Percentiles rank a stretch among this genome's conserved stretches.
These are phyloP conservation scores for Schwanniomyces pseudopolymorphus DNA, from an alignment of 805 yeast genomes.

Conservation along the genomic window DNA sequence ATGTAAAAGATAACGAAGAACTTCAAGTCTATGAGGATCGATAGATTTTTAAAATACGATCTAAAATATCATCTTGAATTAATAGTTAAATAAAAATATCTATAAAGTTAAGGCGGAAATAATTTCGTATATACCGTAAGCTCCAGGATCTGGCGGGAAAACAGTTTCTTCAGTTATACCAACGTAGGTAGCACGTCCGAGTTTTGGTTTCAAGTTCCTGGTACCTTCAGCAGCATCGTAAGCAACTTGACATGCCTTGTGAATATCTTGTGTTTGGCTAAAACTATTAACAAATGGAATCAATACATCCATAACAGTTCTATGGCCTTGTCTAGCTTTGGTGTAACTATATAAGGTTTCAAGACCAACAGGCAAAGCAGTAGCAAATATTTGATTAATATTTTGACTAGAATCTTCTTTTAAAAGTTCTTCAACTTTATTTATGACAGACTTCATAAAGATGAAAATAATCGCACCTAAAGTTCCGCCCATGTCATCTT, in stretches of 20 bases:
- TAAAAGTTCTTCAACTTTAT: constrained; percentile 14
- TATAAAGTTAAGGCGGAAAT: constrained; percentile 18
- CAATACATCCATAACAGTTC: constrained; percentile 41
- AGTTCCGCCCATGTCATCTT: constrained; percentile 41
- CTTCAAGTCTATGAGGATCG: too few relatives aligned
- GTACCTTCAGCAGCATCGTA: constrained; percentile 34
- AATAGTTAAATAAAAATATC: too few relatives aligned
- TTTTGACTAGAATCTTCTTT: constrained; percentile 3
- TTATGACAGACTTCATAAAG: constrained; percentile 24
- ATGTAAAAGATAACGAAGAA: too few relatives aligned
- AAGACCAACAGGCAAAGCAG: constrained; percentile 22
- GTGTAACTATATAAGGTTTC: constrained; percentile 29
- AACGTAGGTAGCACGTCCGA: constrained; percentile 40
- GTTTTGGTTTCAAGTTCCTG: constrained; percentile 27
- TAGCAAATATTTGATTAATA: neutral
- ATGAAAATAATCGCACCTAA: constrained; percentile 37
- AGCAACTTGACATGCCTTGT: constrained; percentile 24
- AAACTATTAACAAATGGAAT: constrained; percentile 32
- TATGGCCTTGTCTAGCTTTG: constrained; percentile 37
- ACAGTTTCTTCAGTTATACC: constrained; percentile 20
- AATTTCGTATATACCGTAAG: constrained; percentile 37
- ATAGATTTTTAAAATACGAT: neutral
- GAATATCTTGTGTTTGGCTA: constrained; percentile 16
- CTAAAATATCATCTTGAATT: too few relatives aligned
- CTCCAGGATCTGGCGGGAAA: constrained; percentile 43